Base-by-base conservation (phyloP, 2,329 filamentous ascomycete species). In the Colletotrichum euphorbiae region DNA sequence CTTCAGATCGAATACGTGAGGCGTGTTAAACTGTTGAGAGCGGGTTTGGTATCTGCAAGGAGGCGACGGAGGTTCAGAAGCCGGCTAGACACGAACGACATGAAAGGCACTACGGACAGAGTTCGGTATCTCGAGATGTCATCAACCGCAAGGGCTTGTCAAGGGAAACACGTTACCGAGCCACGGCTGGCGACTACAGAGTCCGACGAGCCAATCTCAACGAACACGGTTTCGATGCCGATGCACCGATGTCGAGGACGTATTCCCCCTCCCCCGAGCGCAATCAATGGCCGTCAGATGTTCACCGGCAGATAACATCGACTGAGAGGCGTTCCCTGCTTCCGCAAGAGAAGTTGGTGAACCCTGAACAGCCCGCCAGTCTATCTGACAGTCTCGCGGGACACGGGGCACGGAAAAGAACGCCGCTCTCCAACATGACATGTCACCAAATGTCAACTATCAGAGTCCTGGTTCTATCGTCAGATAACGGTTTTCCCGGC, bases 211-310 rank as follows among this genome's bases (percentile, higher is more conserved):
- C 19, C 33, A 8, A 50, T 12, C 12, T 6, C 13, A 28, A 28
- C 28, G 13, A 28, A 45, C 46, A 61, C 46, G 45, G 58, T 21
- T 33, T 42, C 58, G n/a, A 61, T 6, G 24, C 58, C 58, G 46
- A 61, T 31, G 45, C 28, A 24, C 58, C 58, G 33, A 60, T 17
- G 17, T 24, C 21, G 12, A n/a, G 36, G 9, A 11, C 15, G 45
- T 17, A 21, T 40, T 6, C 57, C n/a, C 19, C 36, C 15, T 6
- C 57, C n/a, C 19, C 36, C 15, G n/a, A 42, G 2, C 52, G 13
- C 15, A 36, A 15, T 56, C 36, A 8, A 42, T n/a, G 8, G 8
- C 36, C 7, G 9, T 28, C 52, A 56, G 11, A 19, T 42, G 7
- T 9, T 56, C 21, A 40, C 24, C 46, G 46, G 19, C 42, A 51